Conservation (phyloP, 768 basidiomycete genomes). For the Termitomyces sp. region DNA sequence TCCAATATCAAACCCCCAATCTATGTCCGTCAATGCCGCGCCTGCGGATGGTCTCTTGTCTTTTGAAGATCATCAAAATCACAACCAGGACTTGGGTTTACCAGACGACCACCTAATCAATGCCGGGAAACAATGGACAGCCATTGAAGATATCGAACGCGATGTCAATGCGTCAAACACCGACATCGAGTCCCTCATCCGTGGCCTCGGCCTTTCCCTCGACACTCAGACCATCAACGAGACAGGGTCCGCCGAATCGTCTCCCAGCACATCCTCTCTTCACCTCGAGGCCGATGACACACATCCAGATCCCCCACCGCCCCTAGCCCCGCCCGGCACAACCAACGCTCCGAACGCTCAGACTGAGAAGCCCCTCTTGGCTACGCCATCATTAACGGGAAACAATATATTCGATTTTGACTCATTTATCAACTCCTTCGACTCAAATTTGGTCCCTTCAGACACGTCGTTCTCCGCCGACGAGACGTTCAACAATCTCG, state of each 20-base stretch:
- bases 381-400: not conserved
- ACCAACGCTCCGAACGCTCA: not conserved
- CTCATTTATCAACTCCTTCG: slow-evolving; percentile 18
- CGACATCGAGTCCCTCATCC: slow-evolving; percentile 70
- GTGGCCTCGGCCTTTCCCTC: slow-evolving; percentile 42
- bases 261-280: slow-evolving; percentile 11
- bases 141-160: slow-evolving; percentile 62
- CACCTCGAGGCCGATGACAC: slow-evolving; percentile 10
- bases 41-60: slow-evolving; percentile 29
- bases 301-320: slow-evolving; percentile 3
- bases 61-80: slow-evolving; percentile 25
- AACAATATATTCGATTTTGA: slow-evolving; percentile 18
- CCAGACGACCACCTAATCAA: slow-evolving; percentile 1
- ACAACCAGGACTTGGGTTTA: not conserved
- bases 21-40: slow-evolving; percentile 10
- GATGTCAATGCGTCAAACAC: slow-evolving; percentile 71
- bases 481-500: slow-evolving; percentile 8
- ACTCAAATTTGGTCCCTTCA: not conserved
- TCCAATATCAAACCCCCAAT: slow-evolving; percentile 11
- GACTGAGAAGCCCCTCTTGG: not conserved
- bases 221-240: not conserved
- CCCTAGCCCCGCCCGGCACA: not conserved
- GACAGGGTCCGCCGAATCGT: slow-evolving; percentile 2
- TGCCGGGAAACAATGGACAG: slow-evolving; percentile 41
- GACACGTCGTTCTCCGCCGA: slow-evolving; percentile 5